A percentile compares a stretch with the other conserved stretches of the same genome.
These are phyloP conservation scores for Colletotrichum graminicola DNA, from an alignment of 2,329 filamentous ascomycete genomes.

Conservation along the genomic window DNA sequence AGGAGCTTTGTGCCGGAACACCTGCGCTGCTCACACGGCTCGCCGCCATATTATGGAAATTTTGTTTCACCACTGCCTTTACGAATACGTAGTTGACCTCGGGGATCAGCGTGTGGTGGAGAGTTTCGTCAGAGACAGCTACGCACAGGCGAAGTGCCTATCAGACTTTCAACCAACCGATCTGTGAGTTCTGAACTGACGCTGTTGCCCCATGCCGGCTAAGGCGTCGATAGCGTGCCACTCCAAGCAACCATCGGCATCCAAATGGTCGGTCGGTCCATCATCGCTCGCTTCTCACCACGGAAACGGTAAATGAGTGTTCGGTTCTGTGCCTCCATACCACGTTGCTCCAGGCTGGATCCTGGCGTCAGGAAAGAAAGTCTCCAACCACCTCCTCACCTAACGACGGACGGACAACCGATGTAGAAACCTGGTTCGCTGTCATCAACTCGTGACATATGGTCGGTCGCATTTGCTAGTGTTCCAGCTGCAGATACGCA, in stretches of 20 bases:
- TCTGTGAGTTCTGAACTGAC: conserved; percentile 3
- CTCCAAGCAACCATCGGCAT: conserved; percentile 1
- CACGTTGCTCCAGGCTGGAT: conserved; percentile 17
- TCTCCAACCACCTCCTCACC: conserved; percentile 23
- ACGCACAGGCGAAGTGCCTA: conserved; percentile 7
- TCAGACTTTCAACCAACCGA: conserved; percentile 1
- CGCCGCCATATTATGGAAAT: conserved; percentile 10
- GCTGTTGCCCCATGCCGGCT: conserved; percentile 22
- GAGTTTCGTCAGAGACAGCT: conserved; percentile 18
- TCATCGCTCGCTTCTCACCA: conserved; percentile 25
- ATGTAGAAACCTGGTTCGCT: conserved; percentile 1
- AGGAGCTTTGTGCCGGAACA: not conserved
- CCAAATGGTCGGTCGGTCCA: conserved; percentile 2
- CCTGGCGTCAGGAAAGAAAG: conserved; percentile 14
- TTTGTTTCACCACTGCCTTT: conserved; percentile 4
- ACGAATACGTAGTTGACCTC: not conserved
- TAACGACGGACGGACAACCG: conserved; percentile 18
- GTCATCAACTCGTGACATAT: conserved; percentile 27
- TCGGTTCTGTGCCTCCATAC: conserved; percentile 20
- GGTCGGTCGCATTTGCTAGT: conserved; percentile 5
- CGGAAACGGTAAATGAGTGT: conserved; percentile 36
- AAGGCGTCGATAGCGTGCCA: conserved; percentile 18
- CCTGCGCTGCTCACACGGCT: conserved; percentile 16
- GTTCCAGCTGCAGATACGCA: conserved; percentile 2
- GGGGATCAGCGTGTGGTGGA: conserved; percentile 21